Base-by-base conservation (phyloP, 176 grass and related monocot species). In the Eremochloa ophiuroides region DNA sequence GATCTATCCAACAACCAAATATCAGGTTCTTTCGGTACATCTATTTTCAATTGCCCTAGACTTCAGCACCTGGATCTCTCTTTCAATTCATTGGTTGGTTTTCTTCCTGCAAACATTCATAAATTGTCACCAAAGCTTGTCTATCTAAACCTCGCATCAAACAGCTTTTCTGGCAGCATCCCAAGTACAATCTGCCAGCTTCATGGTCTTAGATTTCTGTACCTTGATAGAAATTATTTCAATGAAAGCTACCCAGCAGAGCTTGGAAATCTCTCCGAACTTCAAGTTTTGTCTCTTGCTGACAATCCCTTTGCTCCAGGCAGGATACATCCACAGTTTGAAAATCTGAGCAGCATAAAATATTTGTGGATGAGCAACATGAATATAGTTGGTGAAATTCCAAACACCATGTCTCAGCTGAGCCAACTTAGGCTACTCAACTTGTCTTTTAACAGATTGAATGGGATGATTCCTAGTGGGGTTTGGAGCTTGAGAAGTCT, bases 381-480 rank as follows among this genome's bases (percentile, higher is more conserved):
- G 27, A 67, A 51, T 68, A 53, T 79, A 35, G 16, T 80, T 35
- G 82, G 85, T 62, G 79, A 84, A 62, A 84, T 94, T 35, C 85
- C 82, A 8, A 16, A 79, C 46, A 46, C 69, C 10, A 5, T 91
- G 7, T 25, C 6, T 7, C 68, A 84, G 22, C 1, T 10, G 83
- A 81, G 12, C 22, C 34, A 80, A 31, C 59, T 85, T 38, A 50
- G 27, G 31, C 11, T 55, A 14, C 28, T 90, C 1, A 69, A 90
- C 50, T 78, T 90, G 12, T 47, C 18, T 18, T 66, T 0, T 8
- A 94, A 94, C 60, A 10, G 15, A 5, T 47, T 74, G 6, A 47
- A 2, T 50, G 46, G 71, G 27, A 12, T 15, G 23, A 75, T 73
- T 11, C 37, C 66, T 42, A 41, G 11, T 2, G 4, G 22, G 2